Evolutionary conservation across 805 yeast species (phyloP).

Genomic region (Priceomyces castillae): DNA sequence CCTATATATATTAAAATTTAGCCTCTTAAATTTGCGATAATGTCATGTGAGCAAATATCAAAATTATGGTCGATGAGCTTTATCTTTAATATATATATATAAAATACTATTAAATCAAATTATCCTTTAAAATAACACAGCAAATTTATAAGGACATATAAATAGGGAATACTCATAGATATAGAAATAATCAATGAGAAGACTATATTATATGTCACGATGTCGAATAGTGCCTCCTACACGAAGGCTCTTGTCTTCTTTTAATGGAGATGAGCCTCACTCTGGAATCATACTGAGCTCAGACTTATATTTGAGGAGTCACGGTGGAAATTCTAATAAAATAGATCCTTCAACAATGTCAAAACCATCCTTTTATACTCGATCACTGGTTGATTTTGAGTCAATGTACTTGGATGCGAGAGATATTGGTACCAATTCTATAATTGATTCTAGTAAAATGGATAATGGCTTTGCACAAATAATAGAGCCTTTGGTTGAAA

Average conservation of each 20-base stretch:
- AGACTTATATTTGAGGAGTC: slow-evolving; percentile 18
- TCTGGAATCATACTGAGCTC: slow-evolving; percentile 18
- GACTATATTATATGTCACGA: background rate
- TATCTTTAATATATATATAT: too few species aligned
- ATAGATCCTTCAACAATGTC: slow-evolving; percentile 12
- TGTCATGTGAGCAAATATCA: background rate
- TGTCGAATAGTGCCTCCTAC: background rate
- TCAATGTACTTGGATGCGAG: slow-evolving; percentile 9
- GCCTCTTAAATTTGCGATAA: too few species aligned
- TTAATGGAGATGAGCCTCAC: background rate
- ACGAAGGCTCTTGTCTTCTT: background rate
- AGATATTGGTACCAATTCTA: slow-evolving; percentile 10
- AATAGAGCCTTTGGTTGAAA: slow-evolving; percentile 13
- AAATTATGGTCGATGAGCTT: background rate
- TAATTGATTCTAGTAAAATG: slow-evolving; percentile 9
- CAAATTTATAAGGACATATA: too few species aligned
- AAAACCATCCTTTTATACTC: slow-evolving; percentile 14
- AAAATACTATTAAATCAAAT: too few species aligned
- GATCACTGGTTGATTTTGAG: slow-evolving; percentile 15
- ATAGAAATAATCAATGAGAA: background rate
- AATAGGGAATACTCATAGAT: too few species aligned
- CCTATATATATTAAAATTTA: too few species aligned
- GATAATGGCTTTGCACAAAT: slow-evolving; percentile 10
- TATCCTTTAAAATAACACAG: background rate
- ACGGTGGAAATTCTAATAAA: slow-evolving; percentile 10